Percentiles rank a stretch among this genome's conserved stretches.
These are phyloP conservation scores for Cucurbita maxima DNA, from an alignment of 306 rosid species.

Conservation along the genomic window DNA sequence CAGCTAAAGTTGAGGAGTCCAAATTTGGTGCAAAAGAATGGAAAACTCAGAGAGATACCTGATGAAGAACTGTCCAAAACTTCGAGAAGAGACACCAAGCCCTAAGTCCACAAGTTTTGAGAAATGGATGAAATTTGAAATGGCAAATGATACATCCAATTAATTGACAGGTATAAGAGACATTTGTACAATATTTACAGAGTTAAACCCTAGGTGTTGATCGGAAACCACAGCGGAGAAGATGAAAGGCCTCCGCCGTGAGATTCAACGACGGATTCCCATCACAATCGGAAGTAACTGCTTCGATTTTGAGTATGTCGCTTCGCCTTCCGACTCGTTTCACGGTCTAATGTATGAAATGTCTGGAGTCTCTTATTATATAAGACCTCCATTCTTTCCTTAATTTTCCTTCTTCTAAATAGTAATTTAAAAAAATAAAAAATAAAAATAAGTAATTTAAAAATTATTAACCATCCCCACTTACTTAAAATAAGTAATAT, in stretches of 20 bases:
- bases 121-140: neutral
- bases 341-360: neutral
- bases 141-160: neutral
- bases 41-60: neutral
- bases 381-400: no score
- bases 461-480: no score
- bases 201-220: neutral
- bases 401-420: neutral
- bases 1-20: neutral
- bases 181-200: constrained; percentile 1
- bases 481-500: no score
- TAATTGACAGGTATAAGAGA: neutral
- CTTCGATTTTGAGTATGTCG: neutral
- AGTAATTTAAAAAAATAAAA: neutral
- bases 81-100: neutral
- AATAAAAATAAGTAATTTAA: no score
- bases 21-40: neutral
- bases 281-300: neutral
- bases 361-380: neutral
- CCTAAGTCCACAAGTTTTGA: neutral
- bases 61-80: neutral
- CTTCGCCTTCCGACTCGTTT: neutral
- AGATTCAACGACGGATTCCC: neutral
- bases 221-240: neutral
- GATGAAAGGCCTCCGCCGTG: neutral